Evolutionary conservation across 139 green algal species (phyloP).

Genomic region (Pleodorina starrii): DNA sequence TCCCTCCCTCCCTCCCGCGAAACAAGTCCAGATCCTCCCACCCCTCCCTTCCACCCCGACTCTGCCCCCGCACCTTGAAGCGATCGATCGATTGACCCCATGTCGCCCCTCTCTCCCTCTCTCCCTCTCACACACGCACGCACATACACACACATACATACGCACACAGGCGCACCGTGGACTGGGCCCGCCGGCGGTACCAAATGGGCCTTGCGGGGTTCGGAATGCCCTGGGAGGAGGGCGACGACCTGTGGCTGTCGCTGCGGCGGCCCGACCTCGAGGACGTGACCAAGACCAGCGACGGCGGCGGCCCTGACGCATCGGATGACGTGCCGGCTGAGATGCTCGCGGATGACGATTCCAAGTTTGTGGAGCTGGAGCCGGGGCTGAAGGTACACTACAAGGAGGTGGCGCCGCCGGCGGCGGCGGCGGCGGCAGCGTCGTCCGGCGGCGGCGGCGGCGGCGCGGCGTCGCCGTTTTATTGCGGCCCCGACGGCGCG

Average conservation of each 20-base stretch:
- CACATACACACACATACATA: too few relatives aligned
- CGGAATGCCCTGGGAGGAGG: constrained; percentile 74
- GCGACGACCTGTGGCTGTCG: constrained; percentile 53
- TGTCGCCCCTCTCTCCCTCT: too few relatives aligned
- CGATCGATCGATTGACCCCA: too few relatives aligned
- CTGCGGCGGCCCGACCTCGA: constrained; percentile 60
- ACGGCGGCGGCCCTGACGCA: constrained; percentile 25
- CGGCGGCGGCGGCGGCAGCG: neutral
- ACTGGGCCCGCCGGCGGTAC: constrained; percentile 70
- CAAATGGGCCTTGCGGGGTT: constrained; percentile 76
- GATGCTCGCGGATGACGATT: constrained; percentile 69
- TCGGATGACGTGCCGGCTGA: constrained; percentile 64
- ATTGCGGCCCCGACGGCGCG: neutral
- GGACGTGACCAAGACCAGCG: constrained; percentile 48
- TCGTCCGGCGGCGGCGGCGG: neutral
- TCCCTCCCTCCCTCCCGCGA: too few relatives aligned
- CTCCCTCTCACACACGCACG: too few relatives aligned
- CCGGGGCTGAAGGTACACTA: constrained; percentile 64
- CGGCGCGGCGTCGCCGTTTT: neutral
- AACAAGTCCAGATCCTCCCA: too few relatives aligned
- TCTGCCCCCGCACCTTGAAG: too few relatives aligned
- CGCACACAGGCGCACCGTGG: constrained; percentile 61
- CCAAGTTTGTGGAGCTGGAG: constrained; percentile 66
- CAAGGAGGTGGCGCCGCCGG: constrained; percentile 53
- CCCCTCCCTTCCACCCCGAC: too few relatives aligned